phyloP scores from a whole-genome alignment of 129 eudicot genomes.

The Pseudognaphalium luteoalbum region DNA sequence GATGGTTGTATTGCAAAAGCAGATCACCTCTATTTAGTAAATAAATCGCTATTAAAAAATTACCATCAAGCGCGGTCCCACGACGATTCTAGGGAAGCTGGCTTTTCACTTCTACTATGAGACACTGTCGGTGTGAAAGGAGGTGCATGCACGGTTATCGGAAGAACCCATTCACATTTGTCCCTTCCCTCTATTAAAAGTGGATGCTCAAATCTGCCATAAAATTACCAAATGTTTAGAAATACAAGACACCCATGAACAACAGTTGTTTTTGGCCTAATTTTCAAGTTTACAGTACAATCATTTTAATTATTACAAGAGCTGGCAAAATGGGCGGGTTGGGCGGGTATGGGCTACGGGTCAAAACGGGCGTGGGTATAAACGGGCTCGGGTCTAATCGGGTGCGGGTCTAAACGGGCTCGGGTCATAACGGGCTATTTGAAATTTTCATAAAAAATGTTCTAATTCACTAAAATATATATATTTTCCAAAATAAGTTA shows the following conservation, averaged over 20 bases:
- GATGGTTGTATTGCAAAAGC: neutral
- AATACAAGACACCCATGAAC: conserved; percentile 5
- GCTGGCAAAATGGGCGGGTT: no score
- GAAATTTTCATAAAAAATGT: no score
- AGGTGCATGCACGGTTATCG: conserved; percentile 91
- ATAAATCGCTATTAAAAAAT: neutral
- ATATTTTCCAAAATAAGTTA: no score
- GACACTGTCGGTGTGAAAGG: conserved; percentile 56
- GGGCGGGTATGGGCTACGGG: no score
- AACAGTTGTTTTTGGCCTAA: neutral
- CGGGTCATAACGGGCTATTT: no score
- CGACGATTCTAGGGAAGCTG: conserved; percentile 57
- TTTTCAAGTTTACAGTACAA: neutral
- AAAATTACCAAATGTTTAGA: conserved; percentile 2
- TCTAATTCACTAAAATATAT: no score
- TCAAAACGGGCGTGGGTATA: no score
- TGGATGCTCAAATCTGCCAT: conserved; percentile 81
- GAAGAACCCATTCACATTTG: conserved; percentile 98
- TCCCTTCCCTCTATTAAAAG: conserved; percentile 95
- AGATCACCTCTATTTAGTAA: neutral
- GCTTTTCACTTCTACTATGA: conserved; percentile 59
- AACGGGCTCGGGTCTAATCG: no score
- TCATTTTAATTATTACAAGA: neutral
- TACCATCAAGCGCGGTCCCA: conserved; percentile 85
- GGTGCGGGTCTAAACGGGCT: no score